Evolutionary conservation across 345 rosid genomes (phyloP).

Genomic region (Odontarrhena argentea): DNA sequence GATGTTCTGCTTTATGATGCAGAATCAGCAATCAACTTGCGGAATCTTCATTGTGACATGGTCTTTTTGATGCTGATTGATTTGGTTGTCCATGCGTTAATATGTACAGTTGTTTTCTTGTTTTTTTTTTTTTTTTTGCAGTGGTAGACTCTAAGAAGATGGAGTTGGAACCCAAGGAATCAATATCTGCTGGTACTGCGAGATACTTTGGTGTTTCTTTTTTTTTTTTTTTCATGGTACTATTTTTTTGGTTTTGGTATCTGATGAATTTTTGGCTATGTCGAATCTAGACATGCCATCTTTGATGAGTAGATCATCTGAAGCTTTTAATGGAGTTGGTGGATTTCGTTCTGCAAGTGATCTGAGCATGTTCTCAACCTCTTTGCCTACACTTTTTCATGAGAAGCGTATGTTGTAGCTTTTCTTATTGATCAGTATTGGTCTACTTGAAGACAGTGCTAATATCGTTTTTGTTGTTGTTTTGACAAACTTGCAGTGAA

Average conservation of each 20-base stretch:
- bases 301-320: constrained; percentile 52
- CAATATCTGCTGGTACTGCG: constrained; percentile 32
- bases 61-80: too few relatives aligned
- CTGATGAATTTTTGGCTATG: constrained; percentile 4
- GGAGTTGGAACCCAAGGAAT: constrained; percentile 51
- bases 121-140: constrained; percentile 12
- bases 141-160: constrained; percentile 45
- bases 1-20: constrained; percentile 5
- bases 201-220: constrained; percentile 9
- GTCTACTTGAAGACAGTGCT: constrained; percentile 3
- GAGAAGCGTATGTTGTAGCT: constrained; percentile 54
- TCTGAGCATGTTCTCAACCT: constrained; percentile 80
- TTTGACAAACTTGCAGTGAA: constrained; percentile 58
- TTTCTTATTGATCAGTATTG: background rate
- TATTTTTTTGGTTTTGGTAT: background rate
- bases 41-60: background rate
- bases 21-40: constrained; percentile 2
- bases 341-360: constrained; percentile 53
- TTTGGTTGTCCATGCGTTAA: background rate
- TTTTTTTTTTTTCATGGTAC: background rate
- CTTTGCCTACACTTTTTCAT: constrained; percentile 79
- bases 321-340: constrained; percentile 45
- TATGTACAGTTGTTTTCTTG: constrained; percentile 1
- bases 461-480: constrained; percentile 18
- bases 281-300: constrained; percentile 34